Conservation (phyloP, 2,329 filamentous ascomycete genomes). For the Pestalotiopsis sp. region DNA sequence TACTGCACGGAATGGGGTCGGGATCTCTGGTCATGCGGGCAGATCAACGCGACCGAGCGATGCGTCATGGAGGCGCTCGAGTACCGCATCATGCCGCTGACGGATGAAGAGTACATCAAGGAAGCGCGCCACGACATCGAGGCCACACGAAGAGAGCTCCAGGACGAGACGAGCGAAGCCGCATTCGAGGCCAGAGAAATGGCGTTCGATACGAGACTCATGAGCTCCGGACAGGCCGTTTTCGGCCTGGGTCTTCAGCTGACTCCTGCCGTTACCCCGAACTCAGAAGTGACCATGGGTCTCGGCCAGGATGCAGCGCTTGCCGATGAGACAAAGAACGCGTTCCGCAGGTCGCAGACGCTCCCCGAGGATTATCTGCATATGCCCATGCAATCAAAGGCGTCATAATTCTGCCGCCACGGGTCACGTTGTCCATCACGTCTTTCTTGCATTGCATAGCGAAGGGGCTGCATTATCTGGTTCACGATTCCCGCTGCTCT, state of each 20-base stretch:
- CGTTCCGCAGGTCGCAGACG: constrained; percentile 21
- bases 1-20: constrained; percentile 57
- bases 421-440: constrained; percentile 1
- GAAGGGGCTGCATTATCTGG: constrained; percentile 10
- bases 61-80: constrained; percentile 65
- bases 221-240: constrained; percentile 40
- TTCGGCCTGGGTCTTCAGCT: constrained; percentile 40
- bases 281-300: constrained; percentile 26
- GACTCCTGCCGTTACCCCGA: constrained; percentile 43
- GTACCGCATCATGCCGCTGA: constrained; percentile 65
- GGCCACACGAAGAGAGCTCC: constrained; percentile 48
- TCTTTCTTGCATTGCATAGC: constrained; percentile 16
- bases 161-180: constrained; percentile 24
- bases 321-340: constrained; percentile 21
- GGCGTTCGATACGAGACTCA: constrained; percentile 30
- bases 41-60: constrained; percentile 66
- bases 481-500: neutral
- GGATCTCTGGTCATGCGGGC: constrained; percentile 58
- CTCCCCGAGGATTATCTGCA: constrained; percentile 24
- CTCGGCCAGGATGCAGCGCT: constrained; percentile 21
- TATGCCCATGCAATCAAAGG: constrained; percentile 15
- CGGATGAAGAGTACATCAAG: constrained; percentile 55
- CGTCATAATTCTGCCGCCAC: neutral
- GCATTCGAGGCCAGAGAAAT: constrained; percentile 16
- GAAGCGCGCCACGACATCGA: constrained; percentile 67